Percentiles rank a stretch among this genome's conserved stretches.
phyloP scores from a whole-genome alignment of 768 basidiomycete genomes.

The Russula brevipes region DNA sequence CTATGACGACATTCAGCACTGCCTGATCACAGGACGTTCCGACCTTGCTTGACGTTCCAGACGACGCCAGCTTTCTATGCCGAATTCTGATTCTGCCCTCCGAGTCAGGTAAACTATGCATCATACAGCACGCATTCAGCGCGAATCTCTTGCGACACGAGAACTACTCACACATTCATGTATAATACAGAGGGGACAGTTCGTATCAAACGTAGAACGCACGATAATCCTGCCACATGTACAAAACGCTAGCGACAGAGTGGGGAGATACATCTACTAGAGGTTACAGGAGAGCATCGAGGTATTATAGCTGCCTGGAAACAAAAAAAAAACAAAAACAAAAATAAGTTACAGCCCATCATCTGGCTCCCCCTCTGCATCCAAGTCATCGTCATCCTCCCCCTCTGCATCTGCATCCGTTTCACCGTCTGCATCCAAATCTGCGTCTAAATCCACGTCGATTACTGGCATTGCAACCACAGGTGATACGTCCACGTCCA shows the following conservation, averaged over 20 bases:
- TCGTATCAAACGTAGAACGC: not conserved
- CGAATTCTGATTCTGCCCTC: too few relatives aligned
- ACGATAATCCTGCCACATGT: slow-evolving; percentile 4
- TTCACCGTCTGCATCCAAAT: slow-evolving; percentile 38
- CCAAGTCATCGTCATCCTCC: slow-evolving; percentile 32
- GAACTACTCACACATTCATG: not conserved
- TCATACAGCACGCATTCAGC: too few relatives aligned
- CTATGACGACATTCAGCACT: too few relatives aligned
- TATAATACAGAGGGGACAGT: slow-evolving; percentile 8
- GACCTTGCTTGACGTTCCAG: too few relatives aligned
- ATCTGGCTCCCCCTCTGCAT: slow-evolving; percentile 34
- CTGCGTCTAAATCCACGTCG: not conserved
- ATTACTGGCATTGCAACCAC: slow-evolving; percentile 4
- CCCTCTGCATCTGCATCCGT: slow-evolving; percentile 42
- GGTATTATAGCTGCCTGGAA: slow-evolving; percentile 17
- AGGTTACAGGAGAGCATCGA: slow-evolving; percentile 16
- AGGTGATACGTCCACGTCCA: slow-evolving; percentile 26
- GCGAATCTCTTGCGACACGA: too few relatives aligned
- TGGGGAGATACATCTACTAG: slow-evolving; percentile 18
- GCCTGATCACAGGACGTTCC: too few relatives aligned
- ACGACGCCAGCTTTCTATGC: too few relatives aligned
- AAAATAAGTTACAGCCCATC: slow-evolving; percentile 24
- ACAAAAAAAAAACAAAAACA: slow-evolving; percentile 8
- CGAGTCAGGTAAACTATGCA: too few relatives aligned
- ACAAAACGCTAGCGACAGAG: slow-evolving; percentile 2